Conservation (phyloP, 2,329 filamentous ascomycete species). For the Fusarium anthophilum region DNA sequence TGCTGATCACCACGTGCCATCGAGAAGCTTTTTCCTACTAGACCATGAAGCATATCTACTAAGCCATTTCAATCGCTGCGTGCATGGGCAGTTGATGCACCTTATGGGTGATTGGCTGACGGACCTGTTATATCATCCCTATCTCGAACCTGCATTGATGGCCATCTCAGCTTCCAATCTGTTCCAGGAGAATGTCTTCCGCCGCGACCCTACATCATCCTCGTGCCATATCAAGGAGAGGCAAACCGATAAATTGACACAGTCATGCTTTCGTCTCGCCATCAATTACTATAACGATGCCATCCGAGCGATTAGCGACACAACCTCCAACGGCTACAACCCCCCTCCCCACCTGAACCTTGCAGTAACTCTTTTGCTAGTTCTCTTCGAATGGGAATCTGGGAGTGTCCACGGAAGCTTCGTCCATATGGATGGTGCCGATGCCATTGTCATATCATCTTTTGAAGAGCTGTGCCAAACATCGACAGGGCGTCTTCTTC, state of each 20-base stretch:
- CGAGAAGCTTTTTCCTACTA: fast-evolving
- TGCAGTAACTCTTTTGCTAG: neutral
- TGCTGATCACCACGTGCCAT: neutral
- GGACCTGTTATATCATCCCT: neutral
- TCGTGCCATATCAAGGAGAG: neutral
- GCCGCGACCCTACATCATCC: neutral
- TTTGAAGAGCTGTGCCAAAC: neutral
- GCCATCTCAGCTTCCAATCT: neutral
- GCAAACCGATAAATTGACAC: neutral
- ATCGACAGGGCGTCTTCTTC: neutral
- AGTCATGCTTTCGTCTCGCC: neutral
- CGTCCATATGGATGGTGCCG: neutral
- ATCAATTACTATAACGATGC: neutral
- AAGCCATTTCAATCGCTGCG: neutral
- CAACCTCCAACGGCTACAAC: fast-evolving
- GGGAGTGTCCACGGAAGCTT: neutral
- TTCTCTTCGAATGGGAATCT: neutral
- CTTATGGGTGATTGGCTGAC: neutral
- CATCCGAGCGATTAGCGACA: neutral
- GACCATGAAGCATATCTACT: neutral
- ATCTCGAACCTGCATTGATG: neutral
- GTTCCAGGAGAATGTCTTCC: neutral
- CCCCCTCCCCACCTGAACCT: neutral
- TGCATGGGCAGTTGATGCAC: neutral
- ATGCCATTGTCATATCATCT: neutral